phyloP scores from a whole-genome alignment of 768 basidiomycete genomes.

The Sarcomyxa edulis region DNA sequence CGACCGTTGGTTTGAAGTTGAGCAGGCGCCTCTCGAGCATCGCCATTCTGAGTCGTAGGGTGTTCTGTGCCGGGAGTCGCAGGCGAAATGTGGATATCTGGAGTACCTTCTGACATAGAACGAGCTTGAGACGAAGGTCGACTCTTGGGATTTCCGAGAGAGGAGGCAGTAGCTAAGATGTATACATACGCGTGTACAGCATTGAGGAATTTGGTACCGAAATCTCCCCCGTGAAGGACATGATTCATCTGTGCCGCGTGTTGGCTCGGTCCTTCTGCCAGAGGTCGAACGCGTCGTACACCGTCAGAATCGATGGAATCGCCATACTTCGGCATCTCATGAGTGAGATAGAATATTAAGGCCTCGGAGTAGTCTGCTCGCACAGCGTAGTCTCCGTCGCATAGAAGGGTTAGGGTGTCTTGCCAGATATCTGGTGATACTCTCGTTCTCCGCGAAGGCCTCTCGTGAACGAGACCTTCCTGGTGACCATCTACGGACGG shows the following conservation, averaged over 20 bases:
- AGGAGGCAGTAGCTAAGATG: conserved; percentile 67
- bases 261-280: conserved; percentile 43
- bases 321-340: conserved; percentile 66
- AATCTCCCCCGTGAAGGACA: conserved; percentile 51
- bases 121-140: conserved; percentile 37
- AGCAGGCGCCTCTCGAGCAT: conserved; percentile 22
- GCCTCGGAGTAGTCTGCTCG: conserved; percentile 73
- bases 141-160: conserved; percentile 43
- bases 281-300: conserved; percentile 36
- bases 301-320: conserved; percentile 44
- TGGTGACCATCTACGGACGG: conserved; percentile 21
- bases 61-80: conserved; percentile 21
- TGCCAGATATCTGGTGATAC: conserved; percentile 87
- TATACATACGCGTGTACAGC: conserved; percentile 79
- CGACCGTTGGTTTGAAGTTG: conserved; percentile 33
- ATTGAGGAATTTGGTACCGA: conserved; percentile 68
- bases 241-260: conserved; percentile 41
- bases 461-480: conserved; percentile 22
- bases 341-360: conserved; percentile 68
- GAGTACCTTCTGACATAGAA: conserved; percentile 20
- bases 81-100: conserved; percentile 25
- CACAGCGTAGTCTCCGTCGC: conserved; percentile 73
- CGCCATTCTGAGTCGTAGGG: conserved; percentile 15
- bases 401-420: conserved; percentile 80
- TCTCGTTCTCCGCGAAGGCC: conserved; percentile 51